Percentiles rank a stretch among this genome's conserved stretches.
phyloP scores from a whole-genome alignment of 2,329 filamentous ascomycete species.

The Elsinoe fawcettii region DNA sequence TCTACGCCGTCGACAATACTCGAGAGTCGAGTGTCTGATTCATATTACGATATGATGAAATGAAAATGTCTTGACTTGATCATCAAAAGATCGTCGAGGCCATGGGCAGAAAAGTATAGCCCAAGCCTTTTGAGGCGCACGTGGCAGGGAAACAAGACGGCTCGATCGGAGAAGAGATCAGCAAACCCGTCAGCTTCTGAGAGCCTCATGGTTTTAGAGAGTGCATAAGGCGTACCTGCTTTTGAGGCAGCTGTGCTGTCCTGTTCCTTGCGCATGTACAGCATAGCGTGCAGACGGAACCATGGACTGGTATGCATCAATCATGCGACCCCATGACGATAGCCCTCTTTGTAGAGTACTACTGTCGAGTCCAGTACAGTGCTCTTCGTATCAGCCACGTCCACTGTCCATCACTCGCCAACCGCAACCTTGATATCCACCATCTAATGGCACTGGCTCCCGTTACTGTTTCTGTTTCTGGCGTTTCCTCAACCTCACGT shows the following conservation, averaged over 20 bases:
- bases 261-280: background rate
- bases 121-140: background rate
- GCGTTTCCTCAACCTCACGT: slow-evolving; percentile 11
- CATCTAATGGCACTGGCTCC: background rate
- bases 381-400: slow-evolving; percentile 2
- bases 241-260: background rate
- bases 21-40: background rate
- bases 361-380: background rate
- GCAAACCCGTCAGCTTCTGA: slow-evolving; percentile 8
- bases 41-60: slow-evolving; percentile 3
- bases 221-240: background rate
- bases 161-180: background rate
- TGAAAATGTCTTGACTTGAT: background rate
- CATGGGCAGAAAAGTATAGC: background rate
- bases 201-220: background rate
- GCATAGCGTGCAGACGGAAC: too few relatives aligned
- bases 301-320: background rate
- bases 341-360: background rate
- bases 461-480: slow-evolving; percentile 10
- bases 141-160: slow-evolving; percentile 4
- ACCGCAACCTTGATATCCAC: slow-evolving; percentile 13
- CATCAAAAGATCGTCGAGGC: background rate
- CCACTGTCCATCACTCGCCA: slow-evolving; percentile 10
- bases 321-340: slow-evolving; percentile 2
- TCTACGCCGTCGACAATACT: slow-evolving; percentile 5